These are phyloP conservation scores for Byssochlamys sp. DNA, from an alignment of 2,329 filamentous ascomycete genomes.

Conservation along the genomic window DNA sequence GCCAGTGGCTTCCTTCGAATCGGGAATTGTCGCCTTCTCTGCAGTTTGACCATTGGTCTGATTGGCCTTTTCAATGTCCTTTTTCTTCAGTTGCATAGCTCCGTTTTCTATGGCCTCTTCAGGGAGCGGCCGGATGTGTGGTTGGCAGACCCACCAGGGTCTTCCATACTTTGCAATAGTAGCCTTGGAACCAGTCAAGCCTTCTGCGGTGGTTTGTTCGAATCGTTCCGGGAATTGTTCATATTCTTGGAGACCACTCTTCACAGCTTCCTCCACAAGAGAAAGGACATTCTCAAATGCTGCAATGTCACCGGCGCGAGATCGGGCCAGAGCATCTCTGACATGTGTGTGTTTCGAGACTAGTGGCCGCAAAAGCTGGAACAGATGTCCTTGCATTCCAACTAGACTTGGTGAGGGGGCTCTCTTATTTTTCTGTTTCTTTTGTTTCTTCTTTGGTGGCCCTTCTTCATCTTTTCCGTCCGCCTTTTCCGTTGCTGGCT, in stretches of 20 bases:
- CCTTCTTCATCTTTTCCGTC: conserved; percentile 36
- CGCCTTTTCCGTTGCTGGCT: conserved; percentile 11
- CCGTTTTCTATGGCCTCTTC: conserved; percentile 79
- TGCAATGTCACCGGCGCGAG: conserved; percentile 59
- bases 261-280: conserved; percentile 66
- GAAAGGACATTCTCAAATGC: conserved; percentile 67
- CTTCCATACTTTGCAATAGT: conserved; percentile 64
- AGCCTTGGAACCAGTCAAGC: conserved; percentile 39
- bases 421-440: conserved; percentile 34
- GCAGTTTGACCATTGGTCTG: not conserved
- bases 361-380: conserved; percentile 77
- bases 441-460: conserved; percentile 42
- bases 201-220: conserved; percentile 23
- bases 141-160: conserved; percentile 85
- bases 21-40: not conserved
- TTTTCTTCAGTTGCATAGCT: conserved; percentile 64
- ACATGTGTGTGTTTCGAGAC: conserved; percentile 72
- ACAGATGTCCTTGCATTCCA: conserved; percentile 82
- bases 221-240: conserved; percentile 35
- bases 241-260: conserved; percentile 61
- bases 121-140: conserved; percentile 75
- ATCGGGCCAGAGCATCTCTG: conserved; percentile 68
- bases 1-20: not conserved
- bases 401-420: conserved; percentile 57
- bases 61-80: conserved; percentile 21